These are phyloP conservation scores for Diaporthe helianthi DNA, from an alignment of 2,329 filamentous ascomycete genomes.

Conservation along the genomic window DNA sequence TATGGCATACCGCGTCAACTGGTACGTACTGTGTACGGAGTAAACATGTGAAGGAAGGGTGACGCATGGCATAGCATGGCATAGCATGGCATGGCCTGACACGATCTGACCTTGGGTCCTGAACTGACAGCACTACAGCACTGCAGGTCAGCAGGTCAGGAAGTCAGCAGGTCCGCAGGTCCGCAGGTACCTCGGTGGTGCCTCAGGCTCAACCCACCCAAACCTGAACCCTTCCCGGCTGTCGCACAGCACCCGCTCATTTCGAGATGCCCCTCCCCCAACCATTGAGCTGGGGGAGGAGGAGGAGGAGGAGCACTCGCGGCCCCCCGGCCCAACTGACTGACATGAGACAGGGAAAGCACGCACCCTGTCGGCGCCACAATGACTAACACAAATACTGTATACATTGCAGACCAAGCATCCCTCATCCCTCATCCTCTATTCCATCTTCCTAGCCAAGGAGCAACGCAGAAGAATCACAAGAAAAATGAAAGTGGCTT, in stretches of 20 bases:
- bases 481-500: neutral
- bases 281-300: neutral
- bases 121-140: neutral
- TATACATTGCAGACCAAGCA: neutral
- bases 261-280: neutral
- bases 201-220: neutral
- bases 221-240: neutral
- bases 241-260: neutral
- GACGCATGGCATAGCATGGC: neutral
- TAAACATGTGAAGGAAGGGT: neutral
- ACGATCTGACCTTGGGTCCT: neutral
- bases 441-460: no score
- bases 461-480: no score
- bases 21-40: no score
- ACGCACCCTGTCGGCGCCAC: constrained; percentile 9
- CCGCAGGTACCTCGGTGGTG: neutral
- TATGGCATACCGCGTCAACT: no score
- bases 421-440: no score
- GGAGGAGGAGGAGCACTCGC: no score
- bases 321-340: neutral
- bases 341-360: neutral
- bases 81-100: neutral
- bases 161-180: neutral
- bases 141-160: neutral
- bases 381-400: neutral